phyloP scores from a whole-genome alignment of 2,329 filamentous ascomycete species.

The Cladosporium cucumerinum region DNA sequence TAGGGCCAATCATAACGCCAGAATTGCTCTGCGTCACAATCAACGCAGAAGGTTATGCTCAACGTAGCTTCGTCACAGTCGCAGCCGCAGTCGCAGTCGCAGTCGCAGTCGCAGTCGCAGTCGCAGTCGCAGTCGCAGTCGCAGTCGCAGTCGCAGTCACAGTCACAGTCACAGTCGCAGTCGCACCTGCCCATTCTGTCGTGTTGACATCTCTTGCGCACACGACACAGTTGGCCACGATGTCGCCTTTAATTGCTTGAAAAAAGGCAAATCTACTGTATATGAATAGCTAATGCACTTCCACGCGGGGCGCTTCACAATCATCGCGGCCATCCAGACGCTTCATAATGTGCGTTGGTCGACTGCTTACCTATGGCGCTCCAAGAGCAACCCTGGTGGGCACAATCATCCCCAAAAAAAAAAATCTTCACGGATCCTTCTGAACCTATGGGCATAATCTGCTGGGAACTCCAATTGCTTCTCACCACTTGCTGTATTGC shows the following conservation, averaged over 20 bases:
- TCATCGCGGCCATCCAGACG: neutral
- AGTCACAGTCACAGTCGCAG: too few relatives aligned
- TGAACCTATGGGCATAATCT: neutral
- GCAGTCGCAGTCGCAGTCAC: neutral
- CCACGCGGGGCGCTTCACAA: neutral
- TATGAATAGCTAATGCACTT: neutral
- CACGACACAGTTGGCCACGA: neutral
- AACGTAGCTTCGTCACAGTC: too few relatives aligned
- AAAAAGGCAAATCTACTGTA: neutral
- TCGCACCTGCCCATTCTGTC: neutral
- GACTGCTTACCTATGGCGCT: neutral
- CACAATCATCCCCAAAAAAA: neutral
- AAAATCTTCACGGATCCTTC: neutral
- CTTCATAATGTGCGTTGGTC: neutral
- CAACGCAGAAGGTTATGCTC: neutral
- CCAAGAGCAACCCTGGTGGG: neutral
- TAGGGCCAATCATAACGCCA: neutral
- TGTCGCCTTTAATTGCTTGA: neutral
- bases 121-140: neutral
- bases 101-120: neutral
- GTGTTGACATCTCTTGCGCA: too few relatives aligned
- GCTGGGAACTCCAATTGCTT: neutral
- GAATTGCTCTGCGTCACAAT: neutral
- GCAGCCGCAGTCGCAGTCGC: too few relatives aligned
- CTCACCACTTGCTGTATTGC: neutral